Base-by-base conservation (phyloP, 257 asterid species). In the Lycium barbarum region DNA sequence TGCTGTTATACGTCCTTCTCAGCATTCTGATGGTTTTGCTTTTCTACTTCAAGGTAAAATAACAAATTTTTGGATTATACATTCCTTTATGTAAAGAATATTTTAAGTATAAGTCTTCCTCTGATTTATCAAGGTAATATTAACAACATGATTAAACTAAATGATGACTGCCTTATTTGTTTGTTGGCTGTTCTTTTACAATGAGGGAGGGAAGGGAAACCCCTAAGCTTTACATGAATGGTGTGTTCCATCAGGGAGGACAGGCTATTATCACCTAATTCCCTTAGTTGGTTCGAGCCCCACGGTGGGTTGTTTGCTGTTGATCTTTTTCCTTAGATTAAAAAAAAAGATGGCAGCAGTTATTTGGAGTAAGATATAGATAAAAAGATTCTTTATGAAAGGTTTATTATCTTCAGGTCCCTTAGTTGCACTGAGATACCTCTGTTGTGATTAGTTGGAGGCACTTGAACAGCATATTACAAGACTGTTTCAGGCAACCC, bases 11-110 rank as follows among this genome's bases (percentile, higher is more conserved):
- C 10, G 1, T 49, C 61, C 62, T 12, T 73, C 81, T 49, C 62
- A 74, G 36, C 43, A 73, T 73, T 73, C 80, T 6, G 80, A 6
- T 73, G 38, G 59, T 73, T 73, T 73, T 73, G 38, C 59, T 45
- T 45, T 74, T 74, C 20, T 74, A 13, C 15, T 74, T 49, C 53
- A 33, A 47, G 80, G 45, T 49, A 49, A 73, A 45, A 47, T 49
- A 74, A 47, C n/a, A 47, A 49, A 22, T 0, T 9, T 14, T 35
- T 67, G 47, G 4, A 14, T 35, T 67, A 12, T 67, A 35, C 74
- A 36, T 62, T 62, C 38, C 15, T 62, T 62, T 20, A 22, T 22
- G 2, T 62, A 62, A 62, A 20, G 38, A 5, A 15, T 22, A 22
- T 7, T 7, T 62, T 62, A 4, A 22, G 2, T 20, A 62, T 62